Evolutionary conservation across 2,329 filamentous ascomycete species (phyloP).

Genomic region (Fusarium udum): DNA sequence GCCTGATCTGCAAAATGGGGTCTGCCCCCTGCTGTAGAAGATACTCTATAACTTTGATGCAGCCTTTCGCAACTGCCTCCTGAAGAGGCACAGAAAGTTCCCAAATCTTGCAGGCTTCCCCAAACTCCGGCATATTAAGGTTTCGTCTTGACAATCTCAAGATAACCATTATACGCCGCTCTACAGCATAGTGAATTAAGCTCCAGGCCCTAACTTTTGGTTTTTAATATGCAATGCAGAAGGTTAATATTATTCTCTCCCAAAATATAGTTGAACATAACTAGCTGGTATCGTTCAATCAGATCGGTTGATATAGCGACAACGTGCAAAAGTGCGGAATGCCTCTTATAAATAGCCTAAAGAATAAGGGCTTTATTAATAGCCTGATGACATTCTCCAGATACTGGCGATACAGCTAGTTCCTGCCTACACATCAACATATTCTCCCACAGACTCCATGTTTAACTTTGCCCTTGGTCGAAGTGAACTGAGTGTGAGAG

Average conservation of each 20-base stretch:
- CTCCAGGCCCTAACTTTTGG: rapidly evolving
- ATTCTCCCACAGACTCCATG: not conserved
- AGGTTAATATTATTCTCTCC: rapidly evolving
- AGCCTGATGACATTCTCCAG: not conserved
- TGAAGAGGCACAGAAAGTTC: not conserved
- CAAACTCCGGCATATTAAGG: no score
- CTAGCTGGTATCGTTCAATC: rapidly evolving
- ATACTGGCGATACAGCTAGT: not conserved
- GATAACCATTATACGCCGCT: rapidly evolving
- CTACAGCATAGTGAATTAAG: rapidly evolving
- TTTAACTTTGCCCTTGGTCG: rapidly evolving
- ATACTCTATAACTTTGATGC: rapidly evolving
- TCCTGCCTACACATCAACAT: rapidly evolving
- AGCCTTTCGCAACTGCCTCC: not conserved
- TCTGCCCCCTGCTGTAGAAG: not conserved
- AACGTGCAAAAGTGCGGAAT: not conserved
- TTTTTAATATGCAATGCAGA: rapidly evolving
- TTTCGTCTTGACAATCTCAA: rapidly evolving
- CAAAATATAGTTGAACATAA: not conserved
- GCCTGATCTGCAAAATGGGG: rapidly evolving
- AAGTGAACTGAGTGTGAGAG: not conserved
- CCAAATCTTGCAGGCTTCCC: no score
- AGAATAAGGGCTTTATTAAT: not conserved
- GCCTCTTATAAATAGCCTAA: rapidly evolving
- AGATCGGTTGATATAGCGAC: rapidly evolving